Evolutionary conservation across 352 stramenopile species (phyloP).

Genomic region (Globisporangium emineosum): DNA sequence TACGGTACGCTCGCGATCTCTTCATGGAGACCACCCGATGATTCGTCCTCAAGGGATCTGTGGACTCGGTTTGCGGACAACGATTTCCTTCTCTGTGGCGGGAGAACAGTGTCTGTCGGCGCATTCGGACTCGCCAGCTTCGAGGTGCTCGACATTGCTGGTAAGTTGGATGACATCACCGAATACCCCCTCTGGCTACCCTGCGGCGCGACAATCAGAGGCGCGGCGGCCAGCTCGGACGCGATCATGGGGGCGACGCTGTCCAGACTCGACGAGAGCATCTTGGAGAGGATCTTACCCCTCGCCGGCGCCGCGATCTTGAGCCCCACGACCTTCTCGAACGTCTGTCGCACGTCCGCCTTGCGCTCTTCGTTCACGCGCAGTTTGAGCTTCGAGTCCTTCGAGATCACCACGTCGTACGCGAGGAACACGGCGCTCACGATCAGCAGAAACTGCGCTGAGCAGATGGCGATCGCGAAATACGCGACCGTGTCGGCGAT

Average conservation of each 20-base stretch:
- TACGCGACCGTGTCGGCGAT: conserved; percentile 42
- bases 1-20: conserved; percentile 45
- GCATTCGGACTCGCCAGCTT: conserved; percentile 6
- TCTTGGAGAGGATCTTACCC: conserved; percentile 62
- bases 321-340: conserved; percentile 67
- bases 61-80: conserved; percentile 1
- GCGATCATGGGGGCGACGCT: conserved; percentile 48
- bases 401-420: conserved; percentile 55
- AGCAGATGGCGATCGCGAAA: conserved; percentile 27
- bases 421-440: conserved; percentile 51
- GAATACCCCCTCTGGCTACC: background rate
- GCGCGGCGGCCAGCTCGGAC: conserved; percentile 32
- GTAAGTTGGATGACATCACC: background rate
- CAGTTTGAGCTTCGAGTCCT: conserved; percentile 68
- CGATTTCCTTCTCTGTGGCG: conserved; percentile 3
- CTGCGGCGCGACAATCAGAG: conserved; percentile 3
- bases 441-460: conserved; percentile 39
- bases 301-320: conserved; percentile 66
- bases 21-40: background rate
- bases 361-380: conserved; percentile 33
- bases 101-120: background rate
- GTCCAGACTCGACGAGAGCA: conserved; percentile 53
- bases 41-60: background rate
- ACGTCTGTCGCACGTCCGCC: conserved; percentile 44
- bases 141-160: conserved; percentile 11